Evolutionary conservation across 164 flowering plant species (phyloP).

Genomic region (Aristolochia fimbriata): DNA sequence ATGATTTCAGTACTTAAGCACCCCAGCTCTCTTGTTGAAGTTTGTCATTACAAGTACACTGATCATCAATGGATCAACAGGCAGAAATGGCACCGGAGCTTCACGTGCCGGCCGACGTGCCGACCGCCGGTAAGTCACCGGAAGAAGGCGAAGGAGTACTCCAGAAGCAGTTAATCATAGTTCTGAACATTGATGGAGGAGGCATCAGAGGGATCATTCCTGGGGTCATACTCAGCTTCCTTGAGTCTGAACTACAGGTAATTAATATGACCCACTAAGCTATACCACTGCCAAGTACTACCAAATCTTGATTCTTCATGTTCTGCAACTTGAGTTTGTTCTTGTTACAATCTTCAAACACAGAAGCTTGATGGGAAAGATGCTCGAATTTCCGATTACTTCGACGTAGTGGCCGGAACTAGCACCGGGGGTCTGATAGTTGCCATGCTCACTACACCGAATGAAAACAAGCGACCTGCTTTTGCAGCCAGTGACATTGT

Average conservation of each 20-base stretch:
- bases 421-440: constrained; percentile 8
- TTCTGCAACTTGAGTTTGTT: no score
- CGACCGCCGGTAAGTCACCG: background rate
- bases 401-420: constrained; percentile 10
- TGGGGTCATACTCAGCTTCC: constrained; percentile 3
- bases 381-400: constrained; percentile 10
- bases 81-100: no score
- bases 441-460: constrained; percentile 5
- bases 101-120: no score
- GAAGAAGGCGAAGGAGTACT: background rate
- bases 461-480: constrained; percentile 5
- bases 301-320: no score
- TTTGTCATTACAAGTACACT: no score
- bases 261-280: no score
- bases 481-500: constrained; percentile 1
- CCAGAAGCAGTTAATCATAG: background rate
- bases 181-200: constrained; percentile 11
- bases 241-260: constrained; percentile 9
- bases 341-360: background rate
- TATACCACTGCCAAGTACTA: no score
- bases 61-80: no score
- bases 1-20: no score
- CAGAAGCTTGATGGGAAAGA: constrained; percentile 8
- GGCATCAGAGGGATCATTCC: constrained; percentile 11
- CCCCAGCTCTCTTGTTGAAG: no score